A percentile compares a stretch with the other conserved stretches of the same genome.
Conservation (phyloP, 2,329 filamentous ascomycete genomes). For the Talaromyces sp. region DNA sequence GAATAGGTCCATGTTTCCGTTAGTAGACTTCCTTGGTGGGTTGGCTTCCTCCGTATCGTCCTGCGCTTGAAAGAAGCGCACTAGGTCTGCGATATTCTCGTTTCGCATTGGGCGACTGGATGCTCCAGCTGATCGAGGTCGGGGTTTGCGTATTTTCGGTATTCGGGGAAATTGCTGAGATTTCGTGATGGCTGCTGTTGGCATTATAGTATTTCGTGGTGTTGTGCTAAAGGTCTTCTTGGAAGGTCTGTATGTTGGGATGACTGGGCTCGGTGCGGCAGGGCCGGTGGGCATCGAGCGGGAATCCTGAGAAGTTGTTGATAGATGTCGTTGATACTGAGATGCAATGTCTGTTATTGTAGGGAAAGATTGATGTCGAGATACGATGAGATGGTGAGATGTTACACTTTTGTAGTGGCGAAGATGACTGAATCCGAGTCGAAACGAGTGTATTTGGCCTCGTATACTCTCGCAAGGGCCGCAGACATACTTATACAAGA, state of each 20-base stretch:
- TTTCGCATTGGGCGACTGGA: constrained; percentile 29
- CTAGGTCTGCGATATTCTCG: constrained; percentile 35
- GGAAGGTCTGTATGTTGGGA: constrained; percentile 29
- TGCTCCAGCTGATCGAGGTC: constrained; percentile 32
- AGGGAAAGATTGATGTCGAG: neutral
- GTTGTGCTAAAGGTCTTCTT: neutral
- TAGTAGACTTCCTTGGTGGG: constrained; percentile 21
- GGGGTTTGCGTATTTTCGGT: constrained; percentile 18
- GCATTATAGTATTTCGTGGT: constrained; percentile 9
- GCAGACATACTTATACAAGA: neutral
- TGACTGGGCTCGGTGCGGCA: constrained; percentile 34
- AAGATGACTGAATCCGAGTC: constrained; percentile 14
- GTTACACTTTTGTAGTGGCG: neutral
- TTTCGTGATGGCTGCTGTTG: constrained; percentile 13
- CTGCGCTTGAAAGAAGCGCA: constrained; percentile 34
- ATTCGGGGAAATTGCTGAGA: constrained; percentile 1
- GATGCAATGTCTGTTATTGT: neutral
- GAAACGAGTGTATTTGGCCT: neutral
- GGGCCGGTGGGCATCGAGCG: constrained; percentile 24
- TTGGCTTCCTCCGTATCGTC: neutral
- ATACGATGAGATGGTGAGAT: neutral
- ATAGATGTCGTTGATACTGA: neutral
- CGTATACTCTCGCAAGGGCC: neutral
- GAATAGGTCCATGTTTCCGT: constrained; percentile 28
- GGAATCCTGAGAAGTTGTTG: neutral